These are phyloP conservation scores for Xylariaceae sp. DNA, from an alignment of 2,329 filamentous ascomycete genomes.

Conservation along the genomic window DNA sequence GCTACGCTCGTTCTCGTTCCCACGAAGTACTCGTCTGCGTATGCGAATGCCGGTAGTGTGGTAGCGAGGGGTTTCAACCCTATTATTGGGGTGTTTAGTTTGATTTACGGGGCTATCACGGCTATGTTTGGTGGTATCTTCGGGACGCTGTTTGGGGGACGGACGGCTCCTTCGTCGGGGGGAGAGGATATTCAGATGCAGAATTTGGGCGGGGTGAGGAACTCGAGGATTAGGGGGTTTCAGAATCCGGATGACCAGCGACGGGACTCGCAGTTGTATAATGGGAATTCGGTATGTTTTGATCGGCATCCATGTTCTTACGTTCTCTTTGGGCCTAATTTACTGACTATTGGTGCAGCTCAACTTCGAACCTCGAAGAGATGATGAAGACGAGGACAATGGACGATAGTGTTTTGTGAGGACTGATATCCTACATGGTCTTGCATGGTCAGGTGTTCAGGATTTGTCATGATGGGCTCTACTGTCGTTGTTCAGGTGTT, in stretches of 20 bases:
- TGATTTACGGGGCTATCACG: slow-evolving; percentile 18
- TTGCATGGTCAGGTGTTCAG: no score
- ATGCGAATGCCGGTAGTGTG: slow-evolving; percentile 31
- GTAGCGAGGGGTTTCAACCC: slow-evolving; percentile 25
- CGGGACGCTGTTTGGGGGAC: slow-evolving; percentile 20
- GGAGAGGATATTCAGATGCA: slow-evolving; percentile 29
- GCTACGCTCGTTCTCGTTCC: slow-evolving; percentile 82
- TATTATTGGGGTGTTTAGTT: slow-evolving; percentile 20
- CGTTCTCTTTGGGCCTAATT: neutral
- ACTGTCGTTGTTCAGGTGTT: no score
- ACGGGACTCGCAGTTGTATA: slow-evolving; percentile 74
- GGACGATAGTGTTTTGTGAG: neutral
- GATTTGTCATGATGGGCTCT: no score
- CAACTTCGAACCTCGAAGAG: slow-evolving; percentile 66
- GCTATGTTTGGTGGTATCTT: slow-evolving; percentile 28
- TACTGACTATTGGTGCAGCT: slow-evolving; percentile 45
- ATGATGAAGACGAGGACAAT: slow-evolving; percentile 49
- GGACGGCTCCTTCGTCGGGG: neutral
- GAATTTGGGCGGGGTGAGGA: slow-evolving; percentile 27
- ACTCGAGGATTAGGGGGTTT: slow-evolving; percentile 45
- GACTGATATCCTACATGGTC: no score
- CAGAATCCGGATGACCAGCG: slow-evolving; percentile 52
- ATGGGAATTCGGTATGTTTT: slow-evolving; percentile 76
- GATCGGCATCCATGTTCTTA: no score
- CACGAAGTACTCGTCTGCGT: slow-evolving; percentile 48